Evolutionary conservation across 2,329 filamentous ascomycete genomes (phyloP), one percentile per base, ranked within the genome.

Genomic region (Microdochium nivale): DNA sequence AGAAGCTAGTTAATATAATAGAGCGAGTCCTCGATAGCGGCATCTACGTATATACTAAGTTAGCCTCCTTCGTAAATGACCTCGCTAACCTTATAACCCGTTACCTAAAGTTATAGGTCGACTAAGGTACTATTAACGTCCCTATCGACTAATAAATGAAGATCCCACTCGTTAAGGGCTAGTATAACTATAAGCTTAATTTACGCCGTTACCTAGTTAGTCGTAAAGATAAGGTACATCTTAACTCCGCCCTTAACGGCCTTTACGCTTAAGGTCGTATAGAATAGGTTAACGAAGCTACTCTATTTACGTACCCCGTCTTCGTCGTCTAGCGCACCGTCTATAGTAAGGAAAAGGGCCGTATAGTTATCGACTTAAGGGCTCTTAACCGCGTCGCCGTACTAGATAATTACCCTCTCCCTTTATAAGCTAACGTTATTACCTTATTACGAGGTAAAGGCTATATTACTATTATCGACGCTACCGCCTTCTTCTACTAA

Each of bases 251-350:
- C 5, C 49, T 53, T 40, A 46, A 40, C 51, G 35, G 33, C 11
- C n/a, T 37, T 5, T 49, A 51, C 30, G 3, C 43, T 10, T 14
- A 47, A 16, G 25, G 37, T 2, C 49, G 48, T 19, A 16, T 53
- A 44, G 49, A 49, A n/a, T n/a, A n/a, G n/a, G n/a, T n/a, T n/a
- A n/a, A n/a, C n/a, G n/a, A 53, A 25, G 21, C 49, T 2, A 33
- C 49, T 1, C 49, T 49, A 5, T 53, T 53, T 19, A 46, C 44
- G 3, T 37, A 37, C 25, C 52, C 49, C 2, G 37, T 35, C 19
- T 53, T 53, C 21, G 52, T 53, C 2, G 44, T 49, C 1, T 53
- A 49, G 49, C 40, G 33, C 11, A 49, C 13, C 3, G 49, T 46
- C 3, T 33, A 44, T 2, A 49, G 52, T 3, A 25, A 44, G 24